Conservation (phyloP, 148 eudicot species). For the Rhododendron griersonianum region DNA sequence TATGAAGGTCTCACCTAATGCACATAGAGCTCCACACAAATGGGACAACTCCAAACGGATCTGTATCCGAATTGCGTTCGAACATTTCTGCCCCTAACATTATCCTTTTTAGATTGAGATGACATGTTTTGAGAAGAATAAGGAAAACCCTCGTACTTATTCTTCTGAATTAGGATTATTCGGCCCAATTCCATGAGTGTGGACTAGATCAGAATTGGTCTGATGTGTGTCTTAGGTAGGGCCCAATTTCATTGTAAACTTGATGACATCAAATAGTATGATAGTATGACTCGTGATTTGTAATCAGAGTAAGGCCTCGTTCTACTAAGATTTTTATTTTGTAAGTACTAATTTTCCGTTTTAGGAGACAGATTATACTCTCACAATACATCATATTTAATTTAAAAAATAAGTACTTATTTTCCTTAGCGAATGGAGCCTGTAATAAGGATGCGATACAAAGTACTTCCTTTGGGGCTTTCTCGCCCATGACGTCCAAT, state of each 20-base stretch:
- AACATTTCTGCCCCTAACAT: background rate
- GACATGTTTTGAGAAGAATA: too few relatives aligned
- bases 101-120: background rate
- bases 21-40: background rate
- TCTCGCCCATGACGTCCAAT: background rate
- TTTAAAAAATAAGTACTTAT: too few relatives aligned
- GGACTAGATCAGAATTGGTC: background rate
- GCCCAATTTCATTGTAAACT: background rate
- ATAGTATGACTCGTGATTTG: too few relatives aligned
- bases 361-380: too few relatives aligned
- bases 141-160: too few relatives aligned
- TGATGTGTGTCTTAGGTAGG: background rate
- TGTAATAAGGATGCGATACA: background rate
- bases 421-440: too few relatives aligned
- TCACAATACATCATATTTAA: too few relatives aligned
- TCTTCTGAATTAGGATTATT: background rate
- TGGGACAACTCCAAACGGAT: background rate
- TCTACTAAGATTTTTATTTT: too few relatives aligned
- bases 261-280: too few relatives aligned
- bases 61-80: background rate
- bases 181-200: background rate
- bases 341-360: too few relatives aligned
- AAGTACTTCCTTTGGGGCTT: background rate
- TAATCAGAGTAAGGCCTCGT: too few relatives aligned
- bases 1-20: background rate